A percentile compares a stretch with the other conserved stretches of the same genome.
Conservation (phyloP, 148 eudicot genomes). For the Vaccinium corymbosum region DNA sequence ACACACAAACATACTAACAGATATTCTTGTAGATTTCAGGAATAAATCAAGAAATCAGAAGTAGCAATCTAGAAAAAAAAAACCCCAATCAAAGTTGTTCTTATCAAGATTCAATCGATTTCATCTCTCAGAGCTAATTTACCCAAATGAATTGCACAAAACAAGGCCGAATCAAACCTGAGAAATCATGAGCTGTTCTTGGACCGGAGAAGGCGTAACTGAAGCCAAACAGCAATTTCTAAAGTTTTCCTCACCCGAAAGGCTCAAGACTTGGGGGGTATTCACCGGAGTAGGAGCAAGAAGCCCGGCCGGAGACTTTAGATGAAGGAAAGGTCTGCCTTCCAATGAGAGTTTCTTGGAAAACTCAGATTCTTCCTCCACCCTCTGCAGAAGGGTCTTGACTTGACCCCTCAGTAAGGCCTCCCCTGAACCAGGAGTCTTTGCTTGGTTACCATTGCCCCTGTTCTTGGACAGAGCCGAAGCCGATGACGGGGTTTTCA, state of each 20-base stretch:
- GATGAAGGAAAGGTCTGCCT: conserved; percentile 23
- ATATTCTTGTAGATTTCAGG: neutral
- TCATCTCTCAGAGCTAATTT: no score
- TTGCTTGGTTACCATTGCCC: conserved; percentile 24
- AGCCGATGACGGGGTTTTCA: conserved; percentile 57
- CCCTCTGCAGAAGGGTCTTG: conserved; percentile 73
- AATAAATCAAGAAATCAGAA: neutral
- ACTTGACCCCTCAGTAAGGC: conserved; percentile 77
- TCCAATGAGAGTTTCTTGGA: conserved; percentile 47
- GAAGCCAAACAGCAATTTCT: conserved; percentile 27
- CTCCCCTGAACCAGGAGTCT: conserved; percentile 91
- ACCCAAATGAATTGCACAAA: no score
- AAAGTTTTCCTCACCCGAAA: conserved; percentile 17
- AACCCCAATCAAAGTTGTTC: no score
- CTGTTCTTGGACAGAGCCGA: conserved; percentile 40
- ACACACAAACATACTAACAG: no score
- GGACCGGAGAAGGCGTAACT: conserved; percentile 40
- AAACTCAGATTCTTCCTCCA: conserved; percentile 77
- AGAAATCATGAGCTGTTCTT: conserved; percentile 44
- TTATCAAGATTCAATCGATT: no score
- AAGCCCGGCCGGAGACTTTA: conserved; percentile 48
- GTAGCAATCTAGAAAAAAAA: neutral
- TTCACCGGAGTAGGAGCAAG: conserved; percentile 92
- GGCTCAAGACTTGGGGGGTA: conserved; percentile 51
- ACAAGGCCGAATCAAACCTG: conserved; percentile 24